Evolutionary conservation across 805 yeast genomes (phyloP), one percentile per base, ranked within the genome.

Genomic region (Barnettozyma pratensis): DNA sequence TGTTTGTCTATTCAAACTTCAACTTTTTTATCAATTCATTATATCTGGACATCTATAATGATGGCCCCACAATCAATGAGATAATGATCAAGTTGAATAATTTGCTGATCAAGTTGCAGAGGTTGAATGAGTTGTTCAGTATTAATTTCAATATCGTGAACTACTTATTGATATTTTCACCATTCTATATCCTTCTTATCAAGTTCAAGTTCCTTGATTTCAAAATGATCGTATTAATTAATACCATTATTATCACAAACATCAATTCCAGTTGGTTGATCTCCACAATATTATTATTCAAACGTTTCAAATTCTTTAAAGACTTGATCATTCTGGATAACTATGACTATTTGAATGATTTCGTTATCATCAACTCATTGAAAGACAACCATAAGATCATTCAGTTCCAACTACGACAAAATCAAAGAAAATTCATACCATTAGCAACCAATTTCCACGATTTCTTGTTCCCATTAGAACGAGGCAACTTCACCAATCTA

Each of bases 381-480:
- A 47, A 47, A 37, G 44, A 47, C 19, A 41, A 44, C 27, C 50
- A 47, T 26, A 79, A 77, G 54, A 66, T 72, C 4, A 70, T 81
- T 1, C 67, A 73, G 46, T 80, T 81, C 51, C 75, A 72, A 43
- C 64, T 81, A 1, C 58, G 75, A 37, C 83, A 81, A 55, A 76
- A 81, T 54, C 81, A 81, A 58, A 67, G 87, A 54, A 65, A 85
- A 42, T 19, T 39, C 10, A 11, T 47, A 2, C 47, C 50, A 28
- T 35, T 31, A 7, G 6, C 30, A n/a, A n/a, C 37, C 7, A 37
- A 31, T 7, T 47, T 39, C 36, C 39, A 19, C 10, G 80, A 85
- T 84, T 35, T 80, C 4, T 58, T 79, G 36, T 55, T 79, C 4
- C 85, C 85, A 2, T 67, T 70, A 48, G 86, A 81, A 51, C 56